A percentile compares a stretch with the other conserved stretches of the same genome.
These are phyloP conservation scores for Cyberlindnera galapagoensis DNA, from an alignment of 805 yeast species.

Conservation along the genomic window DNA sequence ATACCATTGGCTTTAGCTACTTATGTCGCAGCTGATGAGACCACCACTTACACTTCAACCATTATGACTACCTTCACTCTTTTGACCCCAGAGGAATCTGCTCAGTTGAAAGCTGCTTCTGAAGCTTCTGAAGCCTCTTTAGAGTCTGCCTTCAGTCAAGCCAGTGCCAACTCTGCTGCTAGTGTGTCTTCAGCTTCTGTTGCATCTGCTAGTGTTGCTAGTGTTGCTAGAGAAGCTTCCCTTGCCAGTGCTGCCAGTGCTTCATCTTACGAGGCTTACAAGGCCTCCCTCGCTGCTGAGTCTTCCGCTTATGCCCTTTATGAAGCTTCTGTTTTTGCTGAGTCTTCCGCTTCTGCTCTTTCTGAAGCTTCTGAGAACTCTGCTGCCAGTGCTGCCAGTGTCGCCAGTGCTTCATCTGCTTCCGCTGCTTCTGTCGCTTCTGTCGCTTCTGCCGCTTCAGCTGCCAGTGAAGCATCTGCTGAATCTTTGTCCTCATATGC, in stretches of 20 bases:
- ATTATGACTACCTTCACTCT: constrained; percentile 28
- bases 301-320: constrained; percentile 17
- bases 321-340: constrained; percentile 16
- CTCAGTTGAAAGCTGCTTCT: constrained; percentile 3
- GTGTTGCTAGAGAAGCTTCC: constrained; percentile 13
- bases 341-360: constrained; percentile 16
- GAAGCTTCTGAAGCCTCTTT: constrained; percentile 11
- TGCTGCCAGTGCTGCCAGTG: constrained; percentile 20
- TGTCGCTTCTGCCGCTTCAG: constrained; percentile 11
- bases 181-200: constrained; percentile 6
- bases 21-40: constrained; percentile 28
- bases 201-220: constrained; percentile 9
- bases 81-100: constrained; percentile 23
- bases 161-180: constrained; percentile 10
- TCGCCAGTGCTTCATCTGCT: constrained; percentile 14
- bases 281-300: constrained; percentile 18
- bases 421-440: constrained; percentile 19
- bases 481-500: constrained; percentile 15
- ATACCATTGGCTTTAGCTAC: constrained; percentile 24
- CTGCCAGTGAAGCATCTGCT: constrained; percentile 6
- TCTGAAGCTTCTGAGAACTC: constrained; percentile 22
- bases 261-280: constrained; percentile 18
- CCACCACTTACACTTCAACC: constrained; percentile 33
- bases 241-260: constrained; percentile 7
- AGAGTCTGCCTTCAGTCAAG: constrained; percentile 9